phyloP scores from a whole-genome alignment of 495 filamentous ascomycete species.

The Hamigera avellanea region DNA sequence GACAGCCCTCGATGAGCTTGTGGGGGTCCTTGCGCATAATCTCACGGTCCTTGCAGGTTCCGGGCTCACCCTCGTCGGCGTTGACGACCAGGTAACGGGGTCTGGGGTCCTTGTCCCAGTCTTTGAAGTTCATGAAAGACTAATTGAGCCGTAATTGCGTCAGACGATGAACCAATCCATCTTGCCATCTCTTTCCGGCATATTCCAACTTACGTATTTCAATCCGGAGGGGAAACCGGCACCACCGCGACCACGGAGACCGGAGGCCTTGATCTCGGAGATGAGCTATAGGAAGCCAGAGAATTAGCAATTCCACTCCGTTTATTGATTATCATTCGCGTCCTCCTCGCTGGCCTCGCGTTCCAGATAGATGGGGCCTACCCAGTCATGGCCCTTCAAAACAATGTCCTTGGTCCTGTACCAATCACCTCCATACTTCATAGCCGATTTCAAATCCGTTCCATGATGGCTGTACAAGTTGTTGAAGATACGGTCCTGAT shows the following conservation, averaged over 20 bases:
- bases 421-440: slow-evolving; percentile 98
- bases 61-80: slow-evolving; percentile 96
- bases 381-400: slow-evolving; percentile 94
- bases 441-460: slow-evolving; percentile 80
- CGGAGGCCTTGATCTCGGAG: slow-evolving; percentile 88
- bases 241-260: slow-evolving; percentile 89
- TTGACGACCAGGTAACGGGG: slow-evolving; percentile 96
- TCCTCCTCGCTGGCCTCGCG: too few species aligned
- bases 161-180: slow-evolving; percentile 1
- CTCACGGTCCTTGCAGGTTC: slow-evolving; percentile 98
- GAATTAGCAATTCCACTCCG: slow-evolving; percentile 11
- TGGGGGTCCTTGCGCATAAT: slow-evolving; percentile 99
- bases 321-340: background rate
- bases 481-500: slow-evolving; percentile 97
- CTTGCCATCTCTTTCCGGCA: background rate
- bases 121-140: slow-evolving; percentile 99
- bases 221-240: slow-evolving; percentile 95
- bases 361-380: slow-evolving; percentile 27
- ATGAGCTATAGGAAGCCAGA: slow-evolving; percentile 53
- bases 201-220: slow-evolving; percentile 74
- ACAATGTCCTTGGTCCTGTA: slow-evolving; percentile 98
- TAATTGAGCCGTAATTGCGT: slow-evolving; percentile 25
- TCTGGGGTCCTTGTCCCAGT: slow-evolving; percentile 96
- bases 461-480: slow-evolving; percentile 93
- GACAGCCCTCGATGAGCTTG: slow-evolving; percentile 93